A percentile compares a stretch with the other conserved stretches of the same genome.
Evolutionary conservation across 2,329 filamentous ascomycete genomes (phyloP).

Genomic region (Beauveria brongniartii): DNA sequence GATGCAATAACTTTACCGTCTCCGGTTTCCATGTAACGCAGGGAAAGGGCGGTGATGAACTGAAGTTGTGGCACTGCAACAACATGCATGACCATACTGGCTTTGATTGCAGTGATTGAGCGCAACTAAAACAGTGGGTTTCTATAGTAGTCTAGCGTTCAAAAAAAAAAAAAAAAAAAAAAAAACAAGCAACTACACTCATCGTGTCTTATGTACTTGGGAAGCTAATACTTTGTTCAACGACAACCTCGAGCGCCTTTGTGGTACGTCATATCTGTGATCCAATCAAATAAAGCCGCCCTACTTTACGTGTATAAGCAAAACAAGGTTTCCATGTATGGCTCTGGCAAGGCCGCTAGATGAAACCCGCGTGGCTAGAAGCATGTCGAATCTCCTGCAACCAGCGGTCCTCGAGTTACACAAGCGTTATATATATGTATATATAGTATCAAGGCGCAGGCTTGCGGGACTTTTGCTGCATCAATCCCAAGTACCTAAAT

Average conservation of each 20-base stretch:
- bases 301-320: background rate
- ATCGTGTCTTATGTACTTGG: background rate
- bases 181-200: background rate
- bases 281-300: background rate
- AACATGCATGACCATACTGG: slow-evolving; percentile 7
- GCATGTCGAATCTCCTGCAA: background rate
- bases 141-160: too few species aligned
- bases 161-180: too few species aligned
- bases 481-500: background rate
- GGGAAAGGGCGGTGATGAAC: slow-evolving; percentile 11
- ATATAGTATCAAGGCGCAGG: background rate
- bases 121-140: background rate
- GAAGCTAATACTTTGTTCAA: background rate
- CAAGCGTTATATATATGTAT: background rate
- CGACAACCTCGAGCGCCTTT: background rate
- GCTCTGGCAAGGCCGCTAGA: background rate
- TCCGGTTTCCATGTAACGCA: slow-evolving; percentile 18
- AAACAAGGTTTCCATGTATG: background rate
- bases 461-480: background rate
- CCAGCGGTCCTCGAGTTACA: slow-evolving; percentile 1
- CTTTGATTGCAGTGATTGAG: slow-evolving; percentile 3
- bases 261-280: background rate
- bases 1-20: slow-evolving; percentile 23
- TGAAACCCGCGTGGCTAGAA: background rate
- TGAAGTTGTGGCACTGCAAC: slow-evolving; percentile 13